Evolutionary conservation across 257 asterid species (phyloP), one percentile per base, ranked within the genome.

Genomic region (Ilex aquifolium): DNA sequence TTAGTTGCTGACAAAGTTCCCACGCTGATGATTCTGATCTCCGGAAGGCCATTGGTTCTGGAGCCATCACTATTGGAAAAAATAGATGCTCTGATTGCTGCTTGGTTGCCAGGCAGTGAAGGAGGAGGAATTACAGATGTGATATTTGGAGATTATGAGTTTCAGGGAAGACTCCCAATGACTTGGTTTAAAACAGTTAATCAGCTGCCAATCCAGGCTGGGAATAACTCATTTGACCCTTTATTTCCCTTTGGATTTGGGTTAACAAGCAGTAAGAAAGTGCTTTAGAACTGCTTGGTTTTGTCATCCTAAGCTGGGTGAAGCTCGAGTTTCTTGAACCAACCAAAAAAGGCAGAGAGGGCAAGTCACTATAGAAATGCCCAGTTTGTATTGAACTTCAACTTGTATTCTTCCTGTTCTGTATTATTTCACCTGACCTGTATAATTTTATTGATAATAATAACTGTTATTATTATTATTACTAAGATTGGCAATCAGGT

Each of bases 61-160:
- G 86, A 88, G 74, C 80, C 85, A 2, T 11, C 44, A 27, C 74
- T 75, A 44, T 56, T 88, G 70, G 88, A 80, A 8, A 84, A 83
- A 70, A 75, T 74, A 27, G 93, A 85, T 1, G 96, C 90, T 13
- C 71, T 91, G 2, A 78, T 88, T 50, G 91, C 93, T 55, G 95
- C 96, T 36, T 90, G 97, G 97, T 74, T 90, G 32, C 97, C 97
- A 0, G 96, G 97, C 31, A 88, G 77, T 62, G 95, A 91, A 82
- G 93, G 95, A 31, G 69, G 57, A 0, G 97, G 96, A 21, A 65
- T 91, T 44, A 64, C 77, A 4, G 95, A 91, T 65, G 95, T 82
- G 13, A 78, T 88, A n/a, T 88, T 85, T 13, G 97, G 97, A 32
- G 91, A 88, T 71, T 65, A 77, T 53, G 88, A 71, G 10, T 91